phyloP scores from a whole-genome alignment of 164 flowering plant species.

The Aristolochia californica region DNA sequence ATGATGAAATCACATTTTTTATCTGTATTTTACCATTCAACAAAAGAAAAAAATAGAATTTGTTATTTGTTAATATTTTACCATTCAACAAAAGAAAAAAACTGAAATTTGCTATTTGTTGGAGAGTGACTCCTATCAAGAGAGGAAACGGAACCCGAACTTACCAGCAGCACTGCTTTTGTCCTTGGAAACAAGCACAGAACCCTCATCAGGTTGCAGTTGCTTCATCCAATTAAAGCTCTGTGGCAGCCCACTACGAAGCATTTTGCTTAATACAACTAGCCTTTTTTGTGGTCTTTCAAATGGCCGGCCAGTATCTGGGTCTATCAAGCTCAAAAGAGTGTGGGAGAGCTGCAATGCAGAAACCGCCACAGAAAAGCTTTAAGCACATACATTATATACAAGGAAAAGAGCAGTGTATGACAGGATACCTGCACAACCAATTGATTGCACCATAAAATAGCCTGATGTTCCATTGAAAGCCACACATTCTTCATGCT shows the following conservation, averaged over 20 bases:
- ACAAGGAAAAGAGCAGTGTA: slow-evolving; percentile 7
- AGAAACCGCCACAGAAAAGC: neutral
- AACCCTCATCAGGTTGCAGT: slow-evolving; percentile 17
- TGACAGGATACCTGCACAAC: slow-evolving; percentile 70
- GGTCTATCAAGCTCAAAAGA: slow-evolving; percentile 75
- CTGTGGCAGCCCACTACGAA: slow-evolving; percentile 67
- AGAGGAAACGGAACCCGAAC: no score
- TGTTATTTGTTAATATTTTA: no score
- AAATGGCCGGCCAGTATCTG: slow-evolving; percentile 63
- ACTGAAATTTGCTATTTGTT: no score
- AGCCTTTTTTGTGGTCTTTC: slow-evolving; percentile 48
- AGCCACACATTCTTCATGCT: slow-evolving; percentile 94
- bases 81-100: no score
- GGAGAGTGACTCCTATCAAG: no score
- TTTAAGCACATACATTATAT: neutral
- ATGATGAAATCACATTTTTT: no score
- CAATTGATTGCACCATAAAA: slow-evolving; percentile 97
- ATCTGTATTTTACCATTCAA: no score
- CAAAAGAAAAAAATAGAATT: no score
- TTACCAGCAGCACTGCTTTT: slow-evolving; percentile 36
- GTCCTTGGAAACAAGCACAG: slow-evolving; percentile 14
- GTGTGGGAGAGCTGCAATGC: slow-evolving; percentile 82
- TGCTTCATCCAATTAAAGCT: slow-evolving; percentile 48
- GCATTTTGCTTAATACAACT: slow-evolving; percentile 64
- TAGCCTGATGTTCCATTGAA: slow-evolving; percentile 98